These are phyloP conservation scores for Boletus bicolor DNA, from an alignment of 768 basidiomycete genomes.

Conservation along the genomic window DNA sequence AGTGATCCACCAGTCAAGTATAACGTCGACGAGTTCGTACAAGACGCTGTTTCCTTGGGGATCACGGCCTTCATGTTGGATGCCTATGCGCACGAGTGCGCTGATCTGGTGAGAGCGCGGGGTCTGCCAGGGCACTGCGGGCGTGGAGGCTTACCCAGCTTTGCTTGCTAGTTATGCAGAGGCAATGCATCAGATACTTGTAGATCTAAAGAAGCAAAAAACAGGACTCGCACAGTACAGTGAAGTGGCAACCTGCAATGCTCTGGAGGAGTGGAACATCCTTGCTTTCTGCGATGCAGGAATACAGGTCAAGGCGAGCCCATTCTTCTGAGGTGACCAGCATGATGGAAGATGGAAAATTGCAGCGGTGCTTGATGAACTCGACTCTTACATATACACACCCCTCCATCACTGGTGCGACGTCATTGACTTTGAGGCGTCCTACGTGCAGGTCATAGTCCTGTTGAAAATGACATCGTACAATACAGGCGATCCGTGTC, in stretches of 20 bases:
- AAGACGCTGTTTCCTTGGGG: conserved; percentile 77
- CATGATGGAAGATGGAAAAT: conserved; percentile 12
- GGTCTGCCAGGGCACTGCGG: conserved; percentile 32
- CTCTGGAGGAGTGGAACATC: conserved; percentile 59
- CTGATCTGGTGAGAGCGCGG: conserved; percentile 69
- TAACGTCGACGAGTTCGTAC: conserved; percentile 77
- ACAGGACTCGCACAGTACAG: background rate
- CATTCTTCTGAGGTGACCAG: conserved; percentile 23
- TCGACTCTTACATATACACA: conserved; percentile 5
- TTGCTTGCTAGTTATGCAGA: conserved; percentile 51
- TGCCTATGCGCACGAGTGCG: conserved; percentile 83
- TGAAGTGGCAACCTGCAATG: conserved; percentile 45
- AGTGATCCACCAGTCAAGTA: conserved; percentile 39
- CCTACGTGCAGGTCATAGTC: background rate
- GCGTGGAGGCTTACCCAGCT: background rate
- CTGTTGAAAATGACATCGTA: conserved; percentile 5
- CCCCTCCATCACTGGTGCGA: conserved; percentile 8
- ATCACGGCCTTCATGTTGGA: conserved; percentile 98
- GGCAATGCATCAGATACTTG: conserved; percentile 70
- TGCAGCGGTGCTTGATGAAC: background rate
- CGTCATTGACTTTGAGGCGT: conserved; percentile 9
- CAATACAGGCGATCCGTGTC: conserved; percentile 9
- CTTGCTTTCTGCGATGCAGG: conserved; percentile 58
- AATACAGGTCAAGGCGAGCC: conserved; percentile 67
- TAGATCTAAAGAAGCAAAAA: conserved; percentile 42